A percentile compares a stretch with the other conserved stretches of the same genome.
Conservation (phyloP, 208 protist species). For the Leishmania gerbilli region DNA sequence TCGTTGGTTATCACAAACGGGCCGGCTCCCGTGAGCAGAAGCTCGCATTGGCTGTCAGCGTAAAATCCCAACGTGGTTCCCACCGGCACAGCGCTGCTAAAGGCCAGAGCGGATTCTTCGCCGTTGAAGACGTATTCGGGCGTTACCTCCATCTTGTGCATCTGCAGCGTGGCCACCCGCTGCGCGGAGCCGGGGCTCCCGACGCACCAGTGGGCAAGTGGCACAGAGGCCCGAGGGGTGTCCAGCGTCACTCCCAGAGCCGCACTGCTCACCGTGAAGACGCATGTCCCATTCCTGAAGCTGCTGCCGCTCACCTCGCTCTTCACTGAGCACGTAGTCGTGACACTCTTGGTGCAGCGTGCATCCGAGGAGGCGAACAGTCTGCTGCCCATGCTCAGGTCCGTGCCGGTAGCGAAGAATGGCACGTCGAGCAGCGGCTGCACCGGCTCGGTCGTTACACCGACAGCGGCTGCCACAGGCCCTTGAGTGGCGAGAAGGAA, state of each 20-base stretch:
- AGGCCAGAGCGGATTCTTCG: neutral
- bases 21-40: neutral
- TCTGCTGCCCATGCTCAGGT: neutral
- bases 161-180: slow-evolving; percentile 4
- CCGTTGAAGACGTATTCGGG: slow-evolving; percentile 1
- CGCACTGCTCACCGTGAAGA: neutral
- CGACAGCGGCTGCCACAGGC: neutral
- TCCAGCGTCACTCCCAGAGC: neutral
- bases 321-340: neutral
- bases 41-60: neutral
- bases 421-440: slow-evolving; percentile 10
- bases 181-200: neutral
- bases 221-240: neutral
- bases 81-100: slow-evolving; percentile 1
- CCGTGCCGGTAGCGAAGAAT: slow-evolving; percentile 1
- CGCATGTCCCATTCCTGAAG: slow-evolving; percentile 9
- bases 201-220: slow-evolving; percentile 6
- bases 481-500: neutral
- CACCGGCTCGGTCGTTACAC: slow-evolving; percentile 5
- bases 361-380: slow-evolving; percentile 6
- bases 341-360: neutral
- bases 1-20: neutral
- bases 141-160: slow-evolving; percentile 6
- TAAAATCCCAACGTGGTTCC: neutral
- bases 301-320: neutral